phyloP scores from a whole-genome alignment of 2,329 filamentous ascomycete genomes.

The Colletotrichum sublineola region DNA sequence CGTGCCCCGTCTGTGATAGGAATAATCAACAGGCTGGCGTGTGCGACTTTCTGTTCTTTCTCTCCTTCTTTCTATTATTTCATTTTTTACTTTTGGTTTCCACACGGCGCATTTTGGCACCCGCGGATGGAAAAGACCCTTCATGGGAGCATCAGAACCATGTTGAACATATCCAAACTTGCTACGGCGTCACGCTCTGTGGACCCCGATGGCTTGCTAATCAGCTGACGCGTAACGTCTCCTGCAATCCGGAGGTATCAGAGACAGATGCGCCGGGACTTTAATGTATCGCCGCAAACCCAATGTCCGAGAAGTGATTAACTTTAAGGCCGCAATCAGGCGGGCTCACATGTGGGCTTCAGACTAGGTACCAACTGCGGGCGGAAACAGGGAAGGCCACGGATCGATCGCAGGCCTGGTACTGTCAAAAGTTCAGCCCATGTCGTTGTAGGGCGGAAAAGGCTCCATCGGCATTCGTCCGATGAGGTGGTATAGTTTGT shows the following conservation, averaged over 20 bases:
- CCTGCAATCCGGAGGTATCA: not conserved
- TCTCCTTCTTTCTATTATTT: no score
- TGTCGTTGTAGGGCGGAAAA: not conserved
- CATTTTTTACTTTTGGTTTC: no score
- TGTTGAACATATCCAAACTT: not conserved
- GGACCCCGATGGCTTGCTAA: not conserved
- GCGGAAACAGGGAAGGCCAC: not conserved
- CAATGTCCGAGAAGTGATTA: not conserved
- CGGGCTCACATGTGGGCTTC: not conserved
- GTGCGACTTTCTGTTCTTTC: not conserved
- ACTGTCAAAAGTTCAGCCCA: not conserved
- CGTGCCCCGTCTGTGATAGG: not conserved
- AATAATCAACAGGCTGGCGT: not conserved
- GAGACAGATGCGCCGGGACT: not conserved
- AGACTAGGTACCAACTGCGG: not conserved
- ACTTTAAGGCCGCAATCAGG: not conserved
- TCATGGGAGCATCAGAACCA: not conserved
- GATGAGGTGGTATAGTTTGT: not conserved
- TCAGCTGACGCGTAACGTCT: slow-evolving; percentile 4
- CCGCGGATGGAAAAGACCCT: not conserved
- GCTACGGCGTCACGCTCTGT: no score
- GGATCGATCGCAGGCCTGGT: not conserved
- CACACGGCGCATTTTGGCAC: no score
- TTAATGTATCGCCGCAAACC: not conserved
- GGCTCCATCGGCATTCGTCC: not conserved